Evolutionary conservation across 148 eudicot genomes (phyloP), one percentile per base, ranked within the genome.

Genomic region (Silene conica): DNA sequence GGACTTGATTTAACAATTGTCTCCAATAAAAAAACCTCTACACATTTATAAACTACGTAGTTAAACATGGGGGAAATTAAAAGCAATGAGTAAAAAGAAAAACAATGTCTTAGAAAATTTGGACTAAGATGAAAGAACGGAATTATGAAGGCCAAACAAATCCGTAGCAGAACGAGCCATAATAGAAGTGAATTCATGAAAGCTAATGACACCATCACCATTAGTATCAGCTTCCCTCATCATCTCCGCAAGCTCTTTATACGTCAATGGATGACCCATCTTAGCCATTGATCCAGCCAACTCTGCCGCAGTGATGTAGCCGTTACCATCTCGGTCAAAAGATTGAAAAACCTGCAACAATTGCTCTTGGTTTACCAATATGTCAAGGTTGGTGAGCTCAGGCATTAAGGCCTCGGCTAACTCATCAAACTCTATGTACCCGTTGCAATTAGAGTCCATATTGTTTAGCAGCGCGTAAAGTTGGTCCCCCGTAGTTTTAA

Each of bases 261-360:
- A 90, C 50, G 89, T 88, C 70, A 90, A 73, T 0, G 92, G 88
- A 3, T 86, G 91, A 0, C 90, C 92, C 88, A 85, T 82, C 70
- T 90, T 90, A 8, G 92, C 85, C 96, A 90, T 90, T n/a, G 87
- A 86, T 5, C 88, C 88, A 0, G 92, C 96, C 5, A 90, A 77
- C 76, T 90, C 96, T 1, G 90, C 88, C 0, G 90, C 86, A 4
- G 96, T 86, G 5, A 90, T 86, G 71, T 75, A 86, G 0, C 92
- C 96, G 50, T 86, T 88, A 3, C 90, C 90, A 61, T 90, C 96
- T 13, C 88, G 78, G 54, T 90, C 96, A 18, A 90, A 85, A 18
- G 81, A 77, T 1, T 77, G 70, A 50, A 90, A 88, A 16, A 90
- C 87, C 65, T 85, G 85, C 60, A 85, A 61, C 5, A 90, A 84